Evolutionary conservation across 257 asterid species (phyloP).

Genomic region (Thymus quinquecostatus): DNA sequence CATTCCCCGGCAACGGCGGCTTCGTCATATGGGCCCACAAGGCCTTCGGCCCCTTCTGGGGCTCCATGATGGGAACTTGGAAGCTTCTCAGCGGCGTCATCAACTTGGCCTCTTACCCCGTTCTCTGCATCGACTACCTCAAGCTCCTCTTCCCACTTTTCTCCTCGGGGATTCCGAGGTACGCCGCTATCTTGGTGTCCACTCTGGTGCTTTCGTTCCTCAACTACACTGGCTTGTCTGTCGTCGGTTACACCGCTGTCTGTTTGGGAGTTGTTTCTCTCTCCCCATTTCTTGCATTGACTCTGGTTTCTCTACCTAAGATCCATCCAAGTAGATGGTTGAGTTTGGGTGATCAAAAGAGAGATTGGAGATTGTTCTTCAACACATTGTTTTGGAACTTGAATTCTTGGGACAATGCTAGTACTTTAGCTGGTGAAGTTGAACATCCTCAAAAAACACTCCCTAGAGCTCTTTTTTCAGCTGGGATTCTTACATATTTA

Average conservation of each 20-base stretch:
- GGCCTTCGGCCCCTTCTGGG: constrained; percentile 70
- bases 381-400: constrained; percentile 77
- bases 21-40: constrained; percentile 61
- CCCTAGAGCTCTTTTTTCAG: constrained; percentile 53
- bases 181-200: constrained; percentile 31
- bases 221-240: constrained; percentile 42
- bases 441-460: constrained; percentile 61
- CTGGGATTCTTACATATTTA: constrained; percentile 65
- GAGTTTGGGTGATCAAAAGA: constrained; percentile 55
- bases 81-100: constrained; percentile 55
- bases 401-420: constrained; percentile 73
- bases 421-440: constrained; percentile 78
- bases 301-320: constrained; percentile 39
- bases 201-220: constrained; percentile 33
- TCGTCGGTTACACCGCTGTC: constrained; percentile 50
- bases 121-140: constrained; percentile 51
- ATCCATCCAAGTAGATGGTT: constrained; percentile 48
- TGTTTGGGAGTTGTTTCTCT: constrained; percentile 45
- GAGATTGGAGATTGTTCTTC: constrained; percentile 69
- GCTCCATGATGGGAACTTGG: constrained; percentile 66
- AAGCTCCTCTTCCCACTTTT: constrained; percentile 49
- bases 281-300: constrained; percentile 41
- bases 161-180: constrained; percentile 48
- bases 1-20: constrained; percentile 69
- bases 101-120: constrained; percentile 58